Base-by-base conservation (phyloP, 2,329 filamentous ascomycete genomes). In the Colletotrichum tanaceti region DNA sequence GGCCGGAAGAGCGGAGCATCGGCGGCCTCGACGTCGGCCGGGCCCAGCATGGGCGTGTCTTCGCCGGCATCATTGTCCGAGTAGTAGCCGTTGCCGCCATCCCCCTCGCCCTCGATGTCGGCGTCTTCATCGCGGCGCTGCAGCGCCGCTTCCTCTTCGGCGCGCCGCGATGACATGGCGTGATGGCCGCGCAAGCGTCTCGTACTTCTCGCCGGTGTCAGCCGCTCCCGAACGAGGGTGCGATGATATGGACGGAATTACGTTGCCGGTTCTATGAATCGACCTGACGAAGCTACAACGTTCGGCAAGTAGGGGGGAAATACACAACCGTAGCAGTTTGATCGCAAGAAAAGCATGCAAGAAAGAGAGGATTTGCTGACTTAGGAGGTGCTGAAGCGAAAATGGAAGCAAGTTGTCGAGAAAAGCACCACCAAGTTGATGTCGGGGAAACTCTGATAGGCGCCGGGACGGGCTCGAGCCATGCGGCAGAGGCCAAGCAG, bases 51-150 rank as follows among this genome's bases (percentile, higher is more conserved):
- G 20, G 55, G 62, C 4, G 66, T 38, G 32, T 61, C 49, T 28
- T 65, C 62, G 39, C 22, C 57, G 20, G 18, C 50, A 4, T 65
- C 66, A 1, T 54, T 35, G 6, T 58, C 61, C 10, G 47, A 59
- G 22, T 55, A 49, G 0, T 18, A 32, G 4, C 22, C 32, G 6
- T 11, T 32, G 4, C 22, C 32, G 11, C 16, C 50, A 5, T 58
- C 18, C 4, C 35, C 60, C 35, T 49, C 57, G 28, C 58, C 39
- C 44, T 67, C 65, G 24, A 57, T 44, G 39, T 68, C 62, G 2
- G 66, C 57, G 14, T 68, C 66, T 24, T 65, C 57, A 22, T 54
- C 63, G 6, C 54, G 55, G 11, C 46, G 50, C 28, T 65, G 66
- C 18, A 35, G 55, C 55, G 44, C 50, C 55, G 62, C 55, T 28